Evolutionary conservation across 345 rosid genomes (phyloP).

Genomic region (Noccaea bulbosa): DNA sequence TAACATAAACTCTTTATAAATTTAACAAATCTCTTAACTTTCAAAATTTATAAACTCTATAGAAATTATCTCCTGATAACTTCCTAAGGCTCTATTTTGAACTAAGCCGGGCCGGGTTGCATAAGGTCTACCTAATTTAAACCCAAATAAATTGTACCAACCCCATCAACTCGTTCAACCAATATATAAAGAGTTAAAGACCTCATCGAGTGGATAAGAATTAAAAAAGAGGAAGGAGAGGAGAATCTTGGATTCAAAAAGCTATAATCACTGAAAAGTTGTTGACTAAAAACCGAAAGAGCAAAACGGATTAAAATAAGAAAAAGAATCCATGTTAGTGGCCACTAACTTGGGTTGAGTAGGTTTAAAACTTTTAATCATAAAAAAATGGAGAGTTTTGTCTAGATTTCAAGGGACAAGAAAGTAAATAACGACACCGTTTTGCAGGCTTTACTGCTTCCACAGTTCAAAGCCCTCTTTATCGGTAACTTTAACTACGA

Average conservation of each 20-base stretch:
- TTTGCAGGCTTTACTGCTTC: conserved; percentile 35
- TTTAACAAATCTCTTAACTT: no score
- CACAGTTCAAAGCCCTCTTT: conserved; percentile 17
- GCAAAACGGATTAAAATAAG: neutral
- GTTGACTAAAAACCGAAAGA: conserved; percentile 41
- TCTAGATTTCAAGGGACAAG: conserved; percentile 33
- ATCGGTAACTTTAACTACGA: conserved; percentile 2
- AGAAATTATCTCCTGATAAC: no score
- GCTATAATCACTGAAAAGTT: conserved; percentile 30
- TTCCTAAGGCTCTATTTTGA: no score
- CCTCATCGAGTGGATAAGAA: neutral
- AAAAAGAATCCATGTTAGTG: conserved; percentile 30
- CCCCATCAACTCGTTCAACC: conserved; percentile 13
- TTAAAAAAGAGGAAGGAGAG: neutral
- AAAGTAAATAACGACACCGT: conserved; percentile 40
- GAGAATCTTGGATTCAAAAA: conserved; percentile 41
- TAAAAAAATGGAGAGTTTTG: conserved; percentile 16
- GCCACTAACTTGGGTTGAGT: conserved; percentile 41
- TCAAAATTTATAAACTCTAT: no score
- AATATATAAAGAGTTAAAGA: conserved; percentile 28
- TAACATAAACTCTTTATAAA: no score
- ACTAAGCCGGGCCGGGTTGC: no score
- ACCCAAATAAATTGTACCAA: conserved; percentile 9
- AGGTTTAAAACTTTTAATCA: conserved; percentile 11
- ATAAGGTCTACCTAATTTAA: no score